Percentiles rank a stretch among this genome's conserved stretches.
phyloP scores from a whole-genome alignment of 2,329 filamentous ascomycete genomes.

The Xylariales sp. region DNA sequence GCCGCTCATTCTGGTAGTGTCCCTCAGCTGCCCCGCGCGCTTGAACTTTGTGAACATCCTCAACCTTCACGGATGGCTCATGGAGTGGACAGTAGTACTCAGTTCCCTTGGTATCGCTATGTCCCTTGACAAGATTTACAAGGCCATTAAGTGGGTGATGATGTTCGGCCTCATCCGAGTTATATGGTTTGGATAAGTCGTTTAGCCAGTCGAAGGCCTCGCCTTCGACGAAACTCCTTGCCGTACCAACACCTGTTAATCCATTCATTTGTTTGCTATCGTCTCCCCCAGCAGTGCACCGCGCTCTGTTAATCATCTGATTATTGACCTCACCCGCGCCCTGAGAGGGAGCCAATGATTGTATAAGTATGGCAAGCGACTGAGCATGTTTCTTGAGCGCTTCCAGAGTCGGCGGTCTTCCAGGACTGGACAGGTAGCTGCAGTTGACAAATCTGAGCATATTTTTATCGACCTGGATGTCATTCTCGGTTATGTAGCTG shows the following conservation, averaged over 20 bases:
- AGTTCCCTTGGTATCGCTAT: constrained; percentile 36
- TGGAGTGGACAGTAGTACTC: constrained; percentile 43
- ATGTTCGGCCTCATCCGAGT: constrained; percentile 42
- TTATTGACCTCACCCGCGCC: constrained; percentile 24
- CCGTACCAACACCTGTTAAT: constrained; percentile 8
- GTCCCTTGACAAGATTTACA: constrained; percentile 37
- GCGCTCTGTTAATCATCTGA: too few species aligned
- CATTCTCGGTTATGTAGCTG: constrained; percentile 29
- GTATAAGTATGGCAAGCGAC: constrained; percentile 49
- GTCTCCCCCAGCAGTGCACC: too few species aligned
- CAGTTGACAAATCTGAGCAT: constrained; percentile 50
- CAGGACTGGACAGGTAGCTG: constrained; percentile 50
- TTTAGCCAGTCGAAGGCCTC: constrained; percentile 56
- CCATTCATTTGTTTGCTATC: too few species aligned
- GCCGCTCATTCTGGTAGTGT: constrained; percentile 10
- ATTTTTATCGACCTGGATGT: constrained; percentile 16
- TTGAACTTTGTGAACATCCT: constrained; percentile 7
- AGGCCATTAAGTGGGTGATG: constrained; percentile 41
- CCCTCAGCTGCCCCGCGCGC: not conserved
- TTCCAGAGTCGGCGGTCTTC: constrained; percentile 47
- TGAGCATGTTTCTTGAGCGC: constrained; percentile 58
- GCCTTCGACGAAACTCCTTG: constrained; percentile 29
- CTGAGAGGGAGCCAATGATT: constrained; percentile 36
- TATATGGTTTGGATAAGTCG: constrained; percentile 44
- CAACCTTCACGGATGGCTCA: constrained; percentile 8